Conservation (phyloP, 1,139 yeast genomes). For the Candida neerlandica region DNA sequence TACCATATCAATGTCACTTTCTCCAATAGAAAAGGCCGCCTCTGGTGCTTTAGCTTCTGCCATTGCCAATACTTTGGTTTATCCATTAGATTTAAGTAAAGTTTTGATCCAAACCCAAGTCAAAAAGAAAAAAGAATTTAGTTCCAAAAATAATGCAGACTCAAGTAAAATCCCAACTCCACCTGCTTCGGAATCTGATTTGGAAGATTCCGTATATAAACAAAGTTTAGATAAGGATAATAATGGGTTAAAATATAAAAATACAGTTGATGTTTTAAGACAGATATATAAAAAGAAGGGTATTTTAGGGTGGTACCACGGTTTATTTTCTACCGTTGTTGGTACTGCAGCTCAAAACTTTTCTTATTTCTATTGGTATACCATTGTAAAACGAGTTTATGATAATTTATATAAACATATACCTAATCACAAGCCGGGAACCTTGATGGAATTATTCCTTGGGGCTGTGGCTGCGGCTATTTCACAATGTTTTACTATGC, state of each 20-base stretch:
- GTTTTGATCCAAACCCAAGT: constrained; percentile 75
- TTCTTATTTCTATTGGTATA: constrained; percentile 87
- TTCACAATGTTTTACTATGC: constrained; percentile 82
- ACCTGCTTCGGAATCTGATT: constrained; percentile 20
- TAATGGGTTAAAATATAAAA: constrained; percentile 50
- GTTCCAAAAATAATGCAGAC: constrained; percentile 7
- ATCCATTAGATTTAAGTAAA: constrained; percentile 74
- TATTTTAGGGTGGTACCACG: constrained; percentile 72
- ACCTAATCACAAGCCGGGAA: constrained; percentile 48
- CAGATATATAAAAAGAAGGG: constrained; percentile 65
- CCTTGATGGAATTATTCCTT: constrained; percentile 70
- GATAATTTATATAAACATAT: constrained; percentile 43
- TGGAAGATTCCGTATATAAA: constrained; percentile 31
- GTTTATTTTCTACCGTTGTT: constrained; percentile 66
- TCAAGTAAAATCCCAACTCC: constrained; percentile 16
- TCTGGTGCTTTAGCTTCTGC: constrained; percentile 87
- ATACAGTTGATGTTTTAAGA: constrained; percentile 62
- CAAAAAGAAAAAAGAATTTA: constrained; percentile 26
- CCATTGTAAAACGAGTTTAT: constrained; percentile 66
- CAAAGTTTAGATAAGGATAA: constrained; percentile 20
- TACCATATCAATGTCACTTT: constrained; percentile 38
- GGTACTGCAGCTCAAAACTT: constrained; percentile 83
- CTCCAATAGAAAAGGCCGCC: constrained; percentile 73
- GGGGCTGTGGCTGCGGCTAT: constrained; percentile 88
- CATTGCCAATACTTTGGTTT: constrained; percentile 76